These are phyloP conservation scores for Russula dissimulans DNA, from an alignment of 768 basidiomycete genomes.

Conservation along the genomic window DNA sequence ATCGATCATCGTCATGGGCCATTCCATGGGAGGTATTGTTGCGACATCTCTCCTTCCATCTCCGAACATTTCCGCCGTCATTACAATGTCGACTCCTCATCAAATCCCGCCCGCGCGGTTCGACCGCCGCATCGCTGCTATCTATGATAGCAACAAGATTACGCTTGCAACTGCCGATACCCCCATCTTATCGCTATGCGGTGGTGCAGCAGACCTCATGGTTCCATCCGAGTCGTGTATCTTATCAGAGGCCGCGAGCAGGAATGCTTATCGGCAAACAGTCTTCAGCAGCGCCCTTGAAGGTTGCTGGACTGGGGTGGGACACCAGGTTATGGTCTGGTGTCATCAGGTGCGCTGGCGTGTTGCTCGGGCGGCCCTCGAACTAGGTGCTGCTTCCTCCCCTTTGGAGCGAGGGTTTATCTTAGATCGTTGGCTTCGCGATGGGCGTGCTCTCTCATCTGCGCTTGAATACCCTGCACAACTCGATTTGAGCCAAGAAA, in stretches of 20 bases:
- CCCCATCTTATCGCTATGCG: slow-evolving; percentile 77
- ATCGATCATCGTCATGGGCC: slow-evolving; percentile 70
- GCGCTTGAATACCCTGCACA: neutral
- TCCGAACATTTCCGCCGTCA: slow-evolving; percentile 56
- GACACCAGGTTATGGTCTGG: slow-evolving; percentile 97
- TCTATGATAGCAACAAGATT: slow-evolving; percentile 46
- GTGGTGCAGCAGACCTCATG: slow-evolving; percentile 86
- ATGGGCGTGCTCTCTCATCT: slow-evolving; percentile 42
- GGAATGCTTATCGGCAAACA: slow-evolving; percentile 40
- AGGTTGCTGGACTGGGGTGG: slow-evolving; percentile 91
- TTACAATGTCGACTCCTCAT: slow-evolving; percentile 97
- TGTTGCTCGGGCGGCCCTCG: slow-evolving; percentile 70
- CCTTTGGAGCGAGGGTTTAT: slow-evolving; percentile 28
- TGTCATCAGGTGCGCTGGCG: slow-evolving; percentile 95
- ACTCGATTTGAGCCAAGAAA: slow-evolving; percentile 4
- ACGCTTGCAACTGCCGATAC: slow-evolving; percentile 39
- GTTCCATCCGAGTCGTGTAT: slow-evolving; percentile 86
- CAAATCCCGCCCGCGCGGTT: slow-evolving; percentile 81
- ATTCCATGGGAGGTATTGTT: slow-evolving; percentile 97
- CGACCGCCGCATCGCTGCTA: slow-evolving; percentile 65
- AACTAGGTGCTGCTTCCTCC: slow-evolving; percentile 37
- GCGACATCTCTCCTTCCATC: slow-evolving; percentile 72
- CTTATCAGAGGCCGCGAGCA: slow-evolving; percentile 31
- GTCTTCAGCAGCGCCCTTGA: slow-evolving; percentile 83
- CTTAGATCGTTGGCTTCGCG: slow-evolving; percentile 62